A percentile compares a stretch with the other conserved stretches of the same genome.
phyloP scores from a whole-genome alignment of 1,139 yeast species.

The Scheffersomyces titani region DNA sequence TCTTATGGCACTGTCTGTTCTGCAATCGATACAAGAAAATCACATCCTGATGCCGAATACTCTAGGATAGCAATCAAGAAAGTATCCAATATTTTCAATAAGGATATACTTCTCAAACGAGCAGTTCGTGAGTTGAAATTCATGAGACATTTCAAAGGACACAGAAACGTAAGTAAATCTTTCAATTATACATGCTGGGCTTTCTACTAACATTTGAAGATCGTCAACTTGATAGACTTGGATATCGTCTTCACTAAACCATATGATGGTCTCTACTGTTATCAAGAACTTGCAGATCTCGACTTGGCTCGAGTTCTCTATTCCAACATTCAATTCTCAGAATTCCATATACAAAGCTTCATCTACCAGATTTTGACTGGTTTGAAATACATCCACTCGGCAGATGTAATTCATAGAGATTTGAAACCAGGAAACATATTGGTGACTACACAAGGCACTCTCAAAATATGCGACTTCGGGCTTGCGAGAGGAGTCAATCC shows the following conservation, averaged over 20 bases:
- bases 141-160: constrained; percentile 81
- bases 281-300: constrained; percentile 74
- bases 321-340: constrained; percentile 76
- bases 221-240: constrained; percentile 69
- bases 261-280: constrained; percentile 83
- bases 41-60: constrained; percentile 10
- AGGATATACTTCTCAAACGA: constrained; percentile 65
- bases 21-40: constrained; percentile 59
- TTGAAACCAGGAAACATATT: constrained; percentile 83
- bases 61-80: constrained; percentile 71
- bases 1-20: constrained; percentile 89
- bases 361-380: constrained; percentile 81
- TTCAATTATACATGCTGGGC: background rate
- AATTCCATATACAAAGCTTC: constrained; percentile 76
- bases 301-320: constrained; percentile 80
- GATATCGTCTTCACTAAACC: constrained; percentile 68
- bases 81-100: constrained; percentile 64
- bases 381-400: constrained; percentile 79
- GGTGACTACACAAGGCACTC: constrained; percentile 66
- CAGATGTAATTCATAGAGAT: constrained; percentile 83
- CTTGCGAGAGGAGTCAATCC: constrained; percentile 74
- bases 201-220: constrained; percentile 28
- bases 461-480: constrained; percentile 88
- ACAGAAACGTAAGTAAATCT: constrained; percentile 53
- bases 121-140: constrained; percentile 79